Evolutionary conservation across 345 rosid species (phyloP), one percentile per base, ranked within the genome.

Genomic region (Populus euphratica): DNA sequence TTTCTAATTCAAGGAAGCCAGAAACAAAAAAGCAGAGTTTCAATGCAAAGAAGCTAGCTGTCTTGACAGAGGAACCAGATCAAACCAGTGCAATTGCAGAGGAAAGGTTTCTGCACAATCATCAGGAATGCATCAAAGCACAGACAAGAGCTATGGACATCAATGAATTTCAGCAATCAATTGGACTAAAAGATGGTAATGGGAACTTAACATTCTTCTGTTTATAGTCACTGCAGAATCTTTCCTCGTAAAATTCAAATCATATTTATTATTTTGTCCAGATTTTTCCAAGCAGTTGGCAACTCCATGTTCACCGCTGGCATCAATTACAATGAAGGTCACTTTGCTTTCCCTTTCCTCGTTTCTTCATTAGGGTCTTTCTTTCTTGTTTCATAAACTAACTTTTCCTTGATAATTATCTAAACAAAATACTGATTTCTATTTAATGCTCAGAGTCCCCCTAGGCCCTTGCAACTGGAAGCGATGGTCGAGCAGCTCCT

Each of bases 31-130:
- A 85, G 83, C 84, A 85, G 73, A 78, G 68, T 63, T 39, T 52
- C 13, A 72, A 62, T 23, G 39, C 41, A 9, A 35, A 63, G 31
- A 86, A 77, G 70, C 70, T 81, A 61, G 49, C 70, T 47, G 82
- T 66, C 59, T 62, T 59, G 27, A 72, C 78, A 14, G 80, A 83
- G 76, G 82, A 79, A 68, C 59, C 75, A 41, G 76, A 72, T 61
- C 63, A 11, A 9, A 59, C 29, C 29, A 59, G 27, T 59, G 79
- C 80, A 5, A 74, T 84, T 59, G 77, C 81, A 1, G 76, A 75
- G 63, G 88, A 88, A 82, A 43, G 63, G 41, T 89, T 82, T 84
- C 83, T 82, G 23, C 90, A 89, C 76, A 81, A 87, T 71, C 91
- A 85, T 64, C 43, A 84, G 43, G 83, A 87, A 59, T 89, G 91